Evolutionary conservation across 2,329 filamentous ascomycete genomes (phyloP).

Genomic region (Dactylellina cionopaga): DNA sequence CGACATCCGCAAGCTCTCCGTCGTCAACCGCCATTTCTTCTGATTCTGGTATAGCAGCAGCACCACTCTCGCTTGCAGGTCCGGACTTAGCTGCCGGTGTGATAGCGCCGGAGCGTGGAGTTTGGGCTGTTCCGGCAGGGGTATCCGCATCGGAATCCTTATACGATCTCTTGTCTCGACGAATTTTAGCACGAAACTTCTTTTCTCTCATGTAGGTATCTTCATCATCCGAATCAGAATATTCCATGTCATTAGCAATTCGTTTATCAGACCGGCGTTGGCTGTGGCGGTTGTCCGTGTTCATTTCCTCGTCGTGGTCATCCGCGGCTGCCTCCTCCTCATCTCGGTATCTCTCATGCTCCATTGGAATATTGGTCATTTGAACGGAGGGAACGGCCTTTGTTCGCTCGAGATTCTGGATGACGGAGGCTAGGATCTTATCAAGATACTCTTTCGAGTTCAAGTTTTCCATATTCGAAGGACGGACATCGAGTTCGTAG

Average conservation of each 20-base stretch:
- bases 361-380: constrained; percentile 71
- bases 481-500: constrained; percentile 75
- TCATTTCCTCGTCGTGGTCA: constrained; percentile 70
- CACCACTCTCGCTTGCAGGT: constrained; percentile 31
- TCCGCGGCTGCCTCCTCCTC: constrained; percentile 73
- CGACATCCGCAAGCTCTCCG: constrained; percentile 46
- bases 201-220: constrained; percentile 51
- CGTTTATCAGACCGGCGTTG: constrained; percentile 71
- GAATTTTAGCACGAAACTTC: constrained; percentile 46
- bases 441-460: constrained; percentile 75
- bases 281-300: constrained; percentile 70
- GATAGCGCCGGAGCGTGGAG: constrained; percentile 33
- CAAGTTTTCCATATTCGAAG: constrained; percentile 78
- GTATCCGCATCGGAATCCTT: constrained; percentile 53
- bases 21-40: constrained; percentile 51
- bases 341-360: constrained; percentile 66
- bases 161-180: constrained; percentile 52
- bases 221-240: constrained; percentile 70
- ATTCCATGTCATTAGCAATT: constrained; percentile 69
- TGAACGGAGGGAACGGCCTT: constrained; percentile 72
- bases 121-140: constrained; percentile 51
- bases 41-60: constrained; percentile 9
- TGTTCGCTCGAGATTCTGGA: constrained; percentile 74
- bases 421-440: constrained; percentile 73
- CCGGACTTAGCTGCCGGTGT: constrained; percentile 36